Percentiles rank a stretch among this genome's conserved stretches.
Conservation (phyloP, 2,329 filamentous ascomycete species). For the Paraphoma chrysanthemicola region DNA sequence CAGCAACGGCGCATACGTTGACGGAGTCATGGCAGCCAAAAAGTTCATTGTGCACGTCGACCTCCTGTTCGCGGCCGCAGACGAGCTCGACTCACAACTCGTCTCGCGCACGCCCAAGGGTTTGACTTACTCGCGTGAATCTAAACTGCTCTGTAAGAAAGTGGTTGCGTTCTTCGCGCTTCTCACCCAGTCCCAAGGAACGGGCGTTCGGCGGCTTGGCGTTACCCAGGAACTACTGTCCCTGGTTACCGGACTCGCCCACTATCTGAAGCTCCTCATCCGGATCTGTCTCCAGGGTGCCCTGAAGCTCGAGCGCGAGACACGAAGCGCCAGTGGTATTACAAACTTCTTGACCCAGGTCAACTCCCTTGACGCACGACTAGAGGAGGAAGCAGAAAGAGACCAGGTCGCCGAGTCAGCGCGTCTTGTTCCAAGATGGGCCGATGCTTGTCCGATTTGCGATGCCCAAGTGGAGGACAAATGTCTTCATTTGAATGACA, state of each 20-base stretch:
- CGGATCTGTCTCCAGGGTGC: conserved; percentile 95
- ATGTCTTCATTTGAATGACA: conserved; percentile 77
- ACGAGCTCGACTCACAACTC: conserved; percentile 80
- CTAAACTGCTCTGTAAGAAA: conserved; percentile 99
- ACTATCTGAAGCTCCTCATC: conserved; percentile 97
- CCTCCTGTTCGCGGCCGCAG: conserved; percentile 86
- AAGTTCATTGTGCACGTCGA: conserved; percentile 97
- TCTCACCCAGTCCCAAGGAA: conserved; percentile 92
- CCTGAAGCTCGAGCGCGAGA: conserved; percentile 87
- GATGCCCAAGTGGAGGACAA: conserved; percentile 92
- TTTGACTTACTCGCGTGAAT: conserved; percentile 89
- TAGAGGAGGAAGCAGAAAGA: conserved; percentile 46
- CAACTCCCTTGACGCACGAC: conserved; percentile 72
- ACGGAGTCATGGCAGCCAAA: conserved; percentile 92
- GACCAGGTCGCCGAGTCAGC: conserved; percentile 52
- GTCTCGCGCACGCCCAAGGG: conserved; percentile 75
- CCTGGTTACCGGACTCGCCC: conserved; percentile 91
- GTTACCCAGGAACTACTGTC: conserved; percentile 99
- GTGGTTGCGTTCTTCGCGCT: conserved; percentile 97
- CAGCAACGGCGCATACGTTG: conserved; percentile 95
- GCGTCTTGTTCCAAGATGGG: conserved; percentile 53
- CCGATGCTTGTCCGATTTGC: conserved; percentile 83
- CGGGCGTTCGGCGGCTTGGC: conserved; percentile 85
- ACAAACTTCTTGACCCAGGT: conserved; percentile 85
- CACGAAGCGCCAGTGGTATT: conserved; percentile 74